Conservation (phyloP, 169 alveolate genomes). For the Amoebophrya sp. region DNA sequence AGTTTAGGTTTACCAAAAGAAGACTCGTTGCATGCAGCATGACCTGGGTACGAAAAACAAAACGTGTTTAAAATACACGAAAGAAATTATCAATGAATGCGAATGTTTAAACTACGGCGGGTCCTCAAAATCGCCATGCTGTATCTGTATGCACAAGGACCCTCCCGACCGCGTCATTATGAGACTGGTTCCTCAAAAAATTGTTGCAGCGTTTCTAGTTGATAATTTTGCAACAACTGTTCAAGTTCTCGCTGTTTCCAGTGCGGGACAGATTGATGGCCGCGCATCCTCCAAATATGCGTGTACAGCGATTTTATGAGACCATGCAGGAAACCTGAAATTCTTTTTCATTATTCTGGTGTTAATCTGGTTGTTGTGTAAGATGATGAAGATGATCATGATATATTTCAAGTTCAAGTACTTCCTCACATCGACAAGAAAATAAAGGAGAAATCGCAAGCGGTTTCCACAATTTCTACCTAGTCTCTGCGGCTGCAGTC, state of each 20-base stretch:
- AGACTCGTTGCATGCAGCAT: too few species aligned
- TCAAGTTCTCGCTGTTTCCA: not conserved
- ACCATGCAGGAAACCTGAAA: not conserved
- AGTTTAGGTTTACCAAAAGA: too few species aligned
- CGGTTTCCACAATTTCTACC: not conserved
- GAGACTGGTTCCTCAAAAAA: not conserved
- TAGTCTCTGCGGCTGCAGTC: not conserved
- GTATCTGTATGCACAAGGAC: not conserved
- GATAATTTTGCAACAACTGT: not conserved
- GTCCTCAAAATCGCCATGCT: too few species aligned
- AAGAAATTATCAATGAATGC: too few species aligned
- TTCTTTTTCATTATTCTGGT: not conserved
- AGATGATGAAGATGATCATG: too few species aligned
- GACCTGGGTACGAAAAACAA: too few species aligned
- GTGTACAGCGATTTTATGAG: not conserved
- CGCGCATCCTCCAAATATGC: slow-evolving; percentile 1
- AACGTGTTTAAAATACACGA: too few species aligned
- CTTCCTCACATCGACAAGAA: not conserved
- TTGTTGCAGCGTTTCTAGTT: not conserved
- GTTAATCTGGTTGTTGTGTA: too few species aligned
- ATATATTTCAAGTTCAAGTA: too few species aligned
- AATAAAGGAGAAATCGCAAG: not conserved
- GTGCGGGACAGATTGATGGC: not conserved
- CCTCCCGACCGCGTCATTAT: not conserved
- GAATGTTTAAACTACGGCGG: too few species aligned